Percentiles rank a stretch among this genome's conserved stretches.
phyloP scores from a whole-genome alignment of 192 early-diverging fungal genomes.

The Rhizophagus clarus region DNA sequence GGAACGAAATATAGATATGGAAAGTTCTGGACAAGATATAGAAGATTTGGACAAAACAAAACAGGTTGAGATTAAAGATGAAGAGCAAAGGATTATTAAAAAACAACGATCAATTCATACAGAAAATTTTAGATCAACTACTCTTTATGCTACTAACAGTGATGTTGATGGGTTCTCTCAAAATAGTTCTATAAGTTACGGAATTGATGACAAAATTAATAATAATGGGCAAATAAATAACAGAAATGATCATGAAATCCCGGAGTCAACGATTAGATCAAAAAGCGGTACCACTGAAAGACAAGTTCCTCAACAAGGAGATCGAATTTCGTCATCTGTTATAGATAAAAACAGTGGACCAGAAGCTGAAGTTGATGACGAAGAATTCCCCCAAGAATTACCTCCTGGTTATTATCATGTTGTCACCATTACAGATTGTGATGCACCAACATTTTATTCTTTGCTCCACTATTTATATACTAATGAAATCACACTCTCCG shows the following conservation, averaged over 20 bases:
- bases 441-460: not conserved
- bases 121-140: not conserved
- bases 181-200: not conserved
- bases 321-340: not conserved
- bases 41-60: not conserved
- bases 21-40: not conserved
- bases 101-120: not conserved
- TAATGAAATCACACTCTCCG: not conserved
- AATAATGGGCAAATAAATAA: not conserved
- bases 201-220: not conserved
- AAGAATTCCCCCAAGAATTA: not conserved
- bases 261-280: not conserved
- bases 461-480: slow-evolving; percentile 20
- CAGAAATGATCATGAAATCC: slow-evolving; percentile 8
- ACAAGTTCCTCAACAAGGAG: not conserved
- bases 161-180: not conserved
- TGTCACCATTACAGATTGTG: slow-evolving; percentile 22
- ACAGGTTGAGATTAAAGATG: not conserved
- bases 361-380: not conserved
- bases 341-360: not conserved
- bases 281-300: not conserved
- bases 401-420: slow-evolving; percentile 19
- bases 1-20: not conserved
- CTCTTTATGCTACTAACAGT: not conserved
- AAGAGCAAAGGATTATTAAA: not conserved